Evolutionary conservation across 1,284 basidiomycete species (phyloP).

Genomic region (Serendipita sp.): DNA sequence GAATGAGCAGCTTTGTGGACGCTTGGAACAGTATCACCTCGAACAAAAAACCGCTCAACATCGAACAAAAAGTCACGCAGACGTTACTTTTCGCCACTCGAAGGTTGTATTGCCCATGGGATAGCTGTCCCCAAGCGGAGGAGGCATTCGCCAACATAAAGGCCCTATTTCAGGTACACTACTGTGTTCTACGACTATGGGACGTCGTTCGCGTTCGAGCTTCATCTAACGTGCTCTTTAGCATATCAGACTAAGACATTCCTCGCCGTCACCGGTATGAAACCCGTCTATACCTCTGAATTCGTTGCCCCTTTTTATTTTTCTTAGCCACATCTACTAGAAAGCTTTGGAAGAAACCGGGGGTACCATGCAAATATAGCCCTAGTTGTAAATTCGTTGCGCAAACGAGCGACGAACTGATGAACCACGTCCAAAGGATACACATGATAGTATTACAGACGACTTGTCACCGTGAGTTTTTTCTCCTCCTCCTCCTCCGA

Average conservation of each 20-base stretch:
- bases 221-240: background rate
- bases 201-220: too few species aligned
- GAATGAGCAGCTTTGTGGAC: background rate
- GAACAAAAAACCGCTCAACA: background rate
- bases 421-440: background rate
- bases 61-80: background rate
- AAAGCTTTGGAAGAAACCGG: background rate
- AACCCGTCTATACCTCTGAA: background rate
- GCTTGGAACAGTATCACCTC: background rate
- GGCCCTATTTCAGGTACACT: background rate
- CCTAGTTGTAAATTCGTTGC: background rate
- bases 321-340: background rate
- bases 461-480: background rate
- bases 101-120: background rate
- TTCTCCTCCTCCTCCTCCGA: background rate
- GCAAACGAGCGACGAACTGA: background rate
- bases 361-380: background rate
- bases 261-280: background rate
- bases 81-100: background rate
- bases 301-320: background rate
- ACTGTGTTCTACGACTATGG: background rate
- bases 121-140: background rate
- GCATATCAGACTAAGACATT: background rate
- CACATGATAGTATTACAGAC: background rate
- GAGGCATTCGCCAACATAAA: background rate